Conservation (phyloP, 2,329 filamentous ascomycete species). For the Calonectria pauciramosa region DNA sequence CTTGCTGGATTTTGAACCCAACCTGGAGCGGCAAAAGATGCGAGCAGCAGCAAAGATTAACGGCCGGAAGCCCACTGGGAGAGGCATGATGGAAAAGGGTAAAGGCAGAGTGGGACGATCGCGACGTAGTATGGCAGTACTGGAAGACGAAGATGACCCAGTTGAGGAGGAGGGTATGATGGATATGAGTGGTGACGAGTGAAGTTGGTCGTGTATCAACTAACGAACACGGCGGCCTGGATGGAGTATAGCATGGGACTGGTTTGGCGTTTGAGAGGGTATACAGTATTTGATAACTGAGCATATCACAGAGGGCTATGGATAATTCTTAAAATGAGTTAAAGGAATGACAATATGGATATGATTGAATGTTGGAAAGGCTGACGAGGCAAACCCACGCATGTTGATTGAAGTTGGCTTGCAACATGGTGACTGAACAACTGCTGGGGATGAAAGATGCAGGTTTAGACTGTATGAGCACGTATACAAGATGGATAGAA, state of each 20-base stretch:
- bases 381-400: not conserved
- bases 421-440: not conserved
- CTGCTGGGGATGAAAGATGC: not conserved
- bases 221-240: conserved; percentile 2
- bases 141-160: conserved; percentile 52
- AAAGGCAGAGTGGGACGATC: conserved; percentile 59
- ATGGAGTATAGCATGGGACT: conserved; percentile 21
- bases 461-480: not conserved
- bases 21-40: conserved; percentile 61
- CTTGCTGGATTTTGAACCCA: conserved; percentile 65
- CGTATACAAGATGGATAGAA: not conserved
- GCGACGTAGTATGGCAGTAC: conserved; percentile 47
- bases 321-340: not conserved
- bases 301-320: conserved; percentile 9
- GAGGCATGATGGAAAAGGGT: conserved; percentile 55
- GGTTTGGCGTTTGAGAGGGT: conserved; percentile 10
- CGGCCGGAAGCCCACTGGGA: conserved; percentile 38
- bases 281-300: conserved; percentile 32
- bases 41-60: conserved; percentile 57
- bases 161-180: conserved; percentile 63
- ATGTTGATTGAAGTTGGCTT: not conserved
- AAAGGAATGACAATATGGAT: not conserved
- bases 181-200: conserved; percentile 70
- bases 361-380: not conserved
- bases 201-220: conserved; percentile 7